Evolutionary conservation across 176 grass and related monocot genomes (phyloP).

Genomic region (Carex pumila): DNA sequence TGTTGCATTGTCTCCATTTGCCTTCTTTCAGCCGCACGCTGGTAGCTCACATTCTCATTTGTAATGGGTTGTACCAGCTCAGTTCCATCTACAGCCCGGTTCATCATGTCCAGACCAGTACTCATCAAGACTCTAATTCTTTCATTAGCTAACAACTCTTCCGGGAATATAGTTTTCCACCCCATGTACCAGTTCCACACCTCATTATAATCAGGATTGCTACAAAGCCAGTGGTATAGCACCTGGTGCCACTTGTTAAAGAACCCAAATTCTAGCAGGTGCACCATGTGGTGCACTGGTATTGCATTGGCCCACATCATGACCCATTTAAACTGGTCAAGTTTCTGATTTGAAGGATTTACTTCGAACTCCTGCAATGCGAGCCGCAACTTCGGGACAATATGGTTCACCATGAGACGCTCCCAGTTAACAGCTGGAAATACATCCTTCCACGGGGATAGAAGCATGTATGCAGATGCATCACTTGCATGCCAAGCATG

Average conservation of each 20-base stretch:
- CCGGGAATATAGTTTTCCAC: slow-evolving; percentile 47
- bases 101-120: slow-evolving; percentile 39
- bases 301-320: slow-evolving; percentile 60
- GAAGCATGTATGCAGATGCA: slow-evolving; percentile 22
- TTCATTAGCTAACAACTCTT: slow-evolving; percentile 47
- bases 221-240: slow-evolving; percentile 42
- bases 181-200: slow-evolving; percentile 42
- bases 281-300: slow-evolving; percentile 41
- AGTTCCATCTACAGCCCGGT: slow-evolving; percentile 19
- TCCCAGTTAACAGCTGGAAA: slow-evolving; percentile 49
- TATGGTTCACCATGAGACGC: slow-evolving; percentile 20
- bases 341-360: slow-evolving; percentile 28
- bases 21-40: slow-evolving; percentile 61
- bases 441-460: slow-evolving; percentile 57
- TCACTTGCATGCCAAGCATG: slow-evolving; percentile 28
- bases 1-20: slow-evolving; percentile 70
- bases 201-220: slow-evolving; percentile 22
- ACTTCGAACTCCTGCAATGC: slow-evolving; percentile 35
- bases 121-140: slow-evolving; percentile 26
- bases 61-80: slow-evolving; percentile 18
- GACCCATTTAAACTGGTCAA: slow-evolving; percentile 37
- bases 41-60: slow-evolving; percentile 44
- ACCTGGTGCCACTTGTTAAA: slow-evolving; percentile 51
- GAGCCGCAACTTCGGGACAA: slow-evolving; percentile 36
- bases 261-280: slow-evolving; percentile 50